Evolutionary conservation across 257 asterid species (phyloP).

Genomic region (Solanum pimpinellifolium): DNA sequence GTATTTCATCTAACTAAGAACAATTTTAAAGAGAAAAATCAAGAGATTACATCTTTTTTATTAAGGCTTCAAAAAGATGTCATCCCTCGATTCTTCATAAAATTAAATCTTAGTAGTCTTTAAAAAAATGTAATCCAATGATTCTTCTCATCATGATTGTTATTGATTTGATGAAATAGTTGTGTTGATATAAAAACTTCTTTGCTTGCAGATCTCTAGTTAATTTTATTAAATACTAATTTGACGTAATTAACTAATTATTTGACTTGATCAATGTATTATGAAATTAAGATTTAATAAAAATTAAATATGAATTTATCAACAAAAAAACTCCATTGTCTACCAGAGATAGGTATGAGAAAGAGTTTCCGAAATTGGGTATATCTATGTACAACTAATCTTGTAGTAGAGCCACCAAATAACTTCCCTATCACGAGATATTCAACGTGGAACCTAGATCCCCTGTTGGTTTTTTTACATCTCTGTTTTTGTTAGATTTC

Average conservation of each 20-base stretch:
- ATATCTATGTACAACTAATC: neutral
- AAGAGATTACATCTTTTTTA: neutral
- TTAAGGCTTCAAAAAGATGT: neutral
- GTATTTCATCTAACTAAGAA: neutral
- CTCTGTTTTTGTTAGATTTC: neutral
- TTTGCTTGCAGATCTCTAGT: neutral
- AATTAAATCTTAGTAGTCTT: neutral
- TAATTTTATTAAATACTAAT: too few species aligned
- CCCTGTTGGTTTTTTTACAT: neutral
- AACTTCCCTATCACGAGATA: neutral
- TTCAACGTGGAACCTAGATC: neutral
- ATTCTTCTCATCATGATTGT: neutral
- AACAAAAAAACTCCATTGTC: neutral
- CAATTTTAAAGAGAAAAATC: neutral
- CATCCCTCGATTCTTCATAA: neutral
- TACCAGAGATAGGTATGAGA: neutral
- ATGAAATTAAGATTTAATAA: neutral
- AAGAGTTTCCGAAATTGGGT: neutral
- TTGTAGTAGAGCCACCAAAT: neutral
- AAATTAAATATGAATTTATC: too few species aligned
- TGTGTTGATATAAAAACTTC: neutral
- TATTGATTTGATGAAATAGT: neutral
- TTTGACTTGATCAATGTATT: neutral
- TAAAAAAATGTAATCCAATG: neutral
- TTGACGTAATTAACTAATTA: neutral